Evolutionary conservation across 2,329 filamentous ascomycete genomes (phyloP), one percentile per base, ranked within the genome.

Genomic region (Camillea tinctor): DNA sequence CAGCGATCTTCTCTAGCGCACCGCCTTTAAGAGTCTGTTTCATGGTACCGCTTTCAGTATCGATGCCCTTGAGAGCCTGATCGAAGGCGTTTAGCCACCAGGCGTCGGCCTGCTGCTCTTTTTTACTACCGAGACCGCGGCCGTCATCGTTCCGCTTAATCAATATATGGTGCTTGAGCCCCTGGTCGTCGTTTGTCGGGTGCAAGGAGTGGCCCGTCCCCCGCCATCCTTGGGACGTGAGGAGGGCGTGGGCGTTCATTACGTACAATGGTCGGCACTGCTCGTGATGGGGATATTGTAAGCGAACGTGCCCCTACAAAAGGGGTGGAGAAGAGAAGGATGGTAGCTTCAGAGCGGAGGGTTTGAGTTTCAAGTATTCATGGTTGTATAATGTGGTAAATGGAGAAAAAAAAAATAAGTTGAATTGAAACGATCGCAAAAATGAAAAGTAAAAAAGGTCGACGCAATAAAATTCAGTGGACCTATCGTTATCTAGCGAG

Each of bases 61-160:
- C 89, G 56, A 97, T 82, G 3, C 89, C 90, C 75, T 95, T 90
- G 65, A 97, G 79, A 58, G 93, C 93, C 73, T 93, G 88, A 76
- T 98, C 94, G 68, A 97, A 97, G 11, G 95, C 95, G 60, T 92
- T 89, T 76, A 97, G 83, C 95, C 95, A 99, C 95, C 95, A 99
- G 74, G 97, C 93, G 72, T 97, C 94, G 68, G 82, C 85, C 21
- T 83, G 85, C 63, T 82, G 82, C 64, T 87, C 84, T 60, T 82
- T 80, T 74, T 91, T 92, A 72, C 91, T 88, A 57, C 94, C 94
- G 4, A 98, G 80, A 22, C 94, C 94, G 56, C 91, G 82, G 24
- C 84, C 89, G 74, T 96, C 90, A 68, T 88, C 84, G 76, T 96
- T 96, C 69, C 91, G 89, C 60, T 90, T 88, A 59, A 97, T 84